Evolutionary conservation across 2,329 filamentous ascomycete genomes (phyloP).

Genomic region (Alternaria sp.): DNA sequence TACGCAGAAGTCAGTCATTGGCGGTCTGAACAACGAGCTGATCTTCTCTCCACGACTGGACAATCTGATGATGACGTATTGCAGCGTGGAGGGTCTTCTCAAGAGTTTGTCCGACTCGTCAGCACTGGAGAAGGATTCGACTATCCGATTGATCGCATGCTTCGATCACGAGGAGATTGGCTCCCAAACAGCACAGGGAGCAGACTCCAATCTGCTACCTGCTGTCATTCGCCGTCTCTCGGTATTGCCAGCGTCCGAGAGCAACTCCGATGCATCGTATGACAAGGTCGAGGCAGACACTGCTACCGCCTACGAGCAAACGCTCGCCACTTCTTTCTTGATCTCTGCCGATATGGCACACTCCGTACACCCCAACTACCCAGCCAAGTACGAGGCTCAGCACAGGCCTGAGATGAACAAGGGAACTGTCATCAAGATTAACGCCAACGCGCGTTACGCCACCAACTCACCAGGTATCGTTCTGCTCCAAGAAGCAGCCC

Average conservation of each 20-base stretch:
- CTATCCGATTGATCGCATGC: conserved; percentile 88
- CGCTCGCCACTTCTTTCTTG: conserved; percentile 87
- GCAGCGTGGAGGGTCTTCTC: conserved; percentile 84
- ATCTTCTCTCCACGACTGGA: conserved; percentile 96
- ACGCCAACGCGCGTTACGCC: conserved; percentile 95
- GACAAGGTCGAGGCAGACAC: conserved; percentile 65
- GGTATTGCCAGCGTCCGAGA: conserved; percentile 70
- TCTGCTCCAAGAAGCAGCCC: conserved; percentile 84
- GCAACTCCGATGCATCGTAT: conserved; percentile 68
- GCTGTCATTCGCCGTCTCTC: conserved; percentile 86
- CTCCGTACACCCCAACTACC: conserved; percentile 93
- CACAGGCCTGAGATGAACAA: conserved; percentile 96
- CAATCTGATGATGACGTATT: conserved; percentile 97
- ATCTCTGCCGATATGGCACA: conserved; percentile 98
- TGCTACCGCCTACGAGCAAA: conserved; percentile 90
- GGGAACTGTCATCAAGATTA: conserved; percentile 96
- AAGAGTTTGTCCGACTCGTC: conserved; percentile 70
- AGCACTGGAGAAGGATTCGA: conserved; percentile 75
- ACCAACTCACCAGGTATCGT: conserved; percentile 97
- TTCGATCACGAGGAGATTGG: conserved; percentile 99
- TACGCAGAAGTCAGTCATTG: conserved; percentile 87
- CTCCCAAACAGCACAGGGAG: conserved; percentile 88
- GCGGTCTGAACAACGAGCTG: conserved; percentile 90
- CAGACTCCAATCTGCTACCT: conserved; percentile 89
- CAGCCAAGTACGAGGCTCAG: conserved; percentile 85